These are phyloP conservation scores for Ceratobasidium sp. DNA, from an alignment of 1,284 basidiomycete species.

Conservation along the genomic window DNA sequence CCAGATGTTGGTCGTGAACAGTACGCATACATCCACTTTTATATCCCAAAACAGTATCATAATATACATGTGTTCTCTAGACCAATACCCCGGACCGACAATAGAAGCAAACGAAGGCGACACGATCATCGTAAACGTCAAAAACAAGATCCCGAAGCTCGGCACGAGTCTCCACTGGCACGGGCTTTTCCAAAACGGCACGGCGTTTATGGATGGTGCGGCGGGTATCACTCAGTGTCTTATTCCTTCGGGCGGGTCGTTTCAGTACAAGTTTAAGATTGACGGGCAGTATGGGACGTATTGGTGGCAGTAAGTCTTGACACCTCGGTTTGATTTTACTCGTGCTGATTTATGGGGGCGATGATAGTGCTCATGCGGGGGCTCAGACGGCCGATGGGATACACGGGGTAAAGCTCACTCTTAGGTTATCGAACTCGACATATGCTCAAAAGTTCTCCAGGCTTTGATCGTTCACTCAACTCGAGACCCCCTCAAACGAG, in stretches of 20 bases:
- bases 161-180: conserved; percentile 57
- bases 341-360: too few species aligned
- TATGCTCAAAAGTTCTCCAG: too few species aligned
- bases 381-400: conserved; percentile 55
- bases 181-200: conserved; percentile 53
- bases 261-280: conserved; percentile 56
- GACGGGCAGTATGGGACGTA: conserved; percentile 48
- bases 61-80: too few species aligned
- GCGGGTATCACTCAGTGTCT: conserved; percentile 57
- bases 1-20: conserved; percentile 55
- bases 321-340: too few species aligned
- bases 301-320: conserved; percentile 41
- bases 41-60: too few species aligned
- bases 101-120: conserved; percentile 50
- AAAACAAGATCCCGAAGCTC: conserved; percentile 52
- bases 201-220: conserved; percentile 54
- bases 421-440: too few species aligned
- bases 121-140: conserved; percentile 53
- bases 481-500: conserved; percentile 54
- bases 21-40: conserved; percentile 53
- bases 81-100: conserved; percentile 29
- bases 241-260: conserved; percentile 55
- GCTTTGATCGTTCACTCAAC: conserved; percentile 55
- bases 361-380: conserved; percentile 51
- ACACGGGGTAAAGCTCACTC: conserved; percentile 51